Evolutionary conservation across 2,329 filamentous ascomycete genomes (phyloP).

Genomic region (Dactylonectria macrodidyma): DNA sequence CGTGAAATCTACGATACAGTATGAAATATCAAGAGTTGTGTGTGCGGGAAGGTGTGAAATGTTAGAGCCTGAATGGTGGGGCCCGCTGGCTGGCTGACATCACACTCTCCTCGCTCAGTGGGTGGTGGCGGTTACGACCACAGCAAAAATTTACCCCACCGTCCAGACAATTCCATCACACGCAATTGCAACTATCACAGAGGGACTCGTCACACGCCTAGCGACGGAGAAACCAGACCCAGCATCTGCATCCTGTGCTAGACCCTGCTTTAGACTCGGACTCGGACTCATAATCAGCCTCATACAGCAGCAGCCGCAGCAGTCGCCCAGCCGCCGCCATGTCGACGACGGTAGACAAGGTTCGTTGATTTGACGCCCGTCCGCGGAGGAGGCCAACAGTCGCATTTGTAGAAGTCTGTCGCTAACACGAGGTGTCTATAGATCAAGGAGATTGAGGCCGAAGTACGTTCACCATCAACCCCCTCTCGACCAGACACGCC

Average conservation of each 20-base stretch:
- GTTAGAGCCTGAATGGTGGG: constrained; percentile 18
- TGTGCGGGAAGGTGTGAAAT: constrained; percentile 2
- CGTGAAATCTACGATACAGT: too few species aligned
- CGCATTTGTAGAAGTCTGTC: constrained; percentile 30
- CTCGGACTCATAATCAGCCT: background rate
- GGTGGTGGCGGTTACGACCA: constrained; percentile 31
- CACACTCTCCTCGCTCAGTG: constrained; percentile 39
- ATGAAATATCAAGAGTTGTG: background rate
- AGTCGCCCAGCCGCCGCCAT: constrained; percentile 71
- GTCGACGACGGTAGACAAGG: constrained; percentile 98
- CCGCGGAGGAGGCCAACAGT: background rate
- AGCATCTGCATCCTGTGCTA: constrained; percentile 32
- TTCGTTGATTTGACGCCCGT: constrained; percentile 56
- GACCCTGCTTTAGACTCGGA: constrained; percentile 22
- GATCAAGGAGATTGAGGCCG: constrained; percentile 98
- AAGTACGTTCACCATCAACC: constrained; percentile 71
- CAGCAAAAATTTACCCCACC: constrained; percentile 59
- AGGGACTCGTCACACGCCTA: constrained; percentile 9
- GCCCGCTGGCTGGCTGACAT: constrained; percentile 49
- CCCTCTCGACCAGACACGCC: constrained; percentile 22
- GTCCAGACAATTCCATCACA: constrained; percentile 45
- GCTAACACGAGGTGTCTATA: constrained; percentile 60
- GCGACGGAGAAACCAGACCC: constrained; percentile 30
- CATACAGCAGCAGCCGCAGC: constrained; percentile 28
- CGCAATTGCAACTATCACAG: constrained; percentile 44